These are phyloP conservation scores for Kluyveromyces aestuarii DNA, from an alignment of 805 yeast genomes.

Conservation along the genomic window DNA sequence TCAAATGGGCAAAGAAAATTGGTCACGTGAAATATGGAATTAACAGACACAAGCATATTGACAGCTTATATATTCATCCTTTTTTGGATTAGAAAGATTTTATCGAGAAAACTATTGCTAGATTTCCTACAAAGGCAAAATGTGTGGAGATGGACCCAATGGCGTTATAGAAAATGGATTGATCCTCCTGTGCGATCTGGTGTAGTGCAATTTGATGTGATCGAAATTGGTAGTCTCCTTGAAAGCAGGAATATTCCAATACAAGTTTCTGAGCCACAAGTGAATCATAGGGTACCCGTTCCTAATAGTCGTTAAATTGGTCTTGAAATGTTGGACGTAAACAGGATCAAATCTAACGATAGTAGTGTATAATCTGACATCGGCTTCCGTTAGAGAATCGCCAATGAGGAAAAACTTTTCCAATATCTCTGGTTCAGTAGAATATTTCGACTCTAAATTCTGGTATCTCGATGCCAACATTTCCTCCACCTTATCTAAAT, in stretches of 20 bases:
- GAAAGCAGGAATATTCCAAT: slow-evolving; percentile 71
- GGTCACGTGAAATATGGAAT: neutral
- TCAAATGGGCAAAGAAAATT: no score
- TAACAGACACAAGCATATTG: neutral
- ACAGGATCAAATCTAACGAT: slow-evolving; percentile 87
- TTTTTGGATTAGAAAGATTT: no score
- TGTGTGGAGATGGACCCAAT: slow-evolving; percentile 77
- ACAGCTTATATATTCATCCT: no score
- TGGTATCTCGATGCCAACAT: slow-evolving; percentile 41
- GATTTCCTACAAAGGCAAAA: slow-evolving; percentile 36
- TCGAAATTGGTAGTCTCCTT: slow-evolving; percentile 74
- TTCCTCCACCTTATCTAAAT: slow-evolving; percentile 62
- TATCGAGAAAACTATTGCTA: no score
- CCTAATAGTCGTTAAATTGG: slow-evolving; percentile 77
- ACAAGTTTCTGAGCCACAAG: slow-evolving; percentile 72
- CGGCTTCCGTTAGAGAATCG: slow-evolving; percentile 76
- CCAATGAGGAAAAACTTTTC: slow-evolving; percentile 44
- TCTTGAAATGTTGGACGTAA: slow-evolving; percentile 91
- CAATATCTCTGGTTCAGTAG: slow-evolving; percentile 9
- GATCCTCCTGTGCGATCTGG: slow-evolving; percentile 70
- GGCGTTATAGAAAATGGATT: slow-evolving; percentile 84
- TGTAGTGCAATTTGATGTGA: slow-evolving; percentile 87
- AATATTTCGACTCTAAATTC: slow-evolving; percentile 13
- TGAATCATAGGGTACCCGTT: slow-evolving; percentile 68
- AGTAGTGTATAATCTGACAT: slow-evolving; percentile 78